phyloP scores from a whole-genome alignment of 75 land plant genomes.

The Sequoia sempervirens region DNA sequence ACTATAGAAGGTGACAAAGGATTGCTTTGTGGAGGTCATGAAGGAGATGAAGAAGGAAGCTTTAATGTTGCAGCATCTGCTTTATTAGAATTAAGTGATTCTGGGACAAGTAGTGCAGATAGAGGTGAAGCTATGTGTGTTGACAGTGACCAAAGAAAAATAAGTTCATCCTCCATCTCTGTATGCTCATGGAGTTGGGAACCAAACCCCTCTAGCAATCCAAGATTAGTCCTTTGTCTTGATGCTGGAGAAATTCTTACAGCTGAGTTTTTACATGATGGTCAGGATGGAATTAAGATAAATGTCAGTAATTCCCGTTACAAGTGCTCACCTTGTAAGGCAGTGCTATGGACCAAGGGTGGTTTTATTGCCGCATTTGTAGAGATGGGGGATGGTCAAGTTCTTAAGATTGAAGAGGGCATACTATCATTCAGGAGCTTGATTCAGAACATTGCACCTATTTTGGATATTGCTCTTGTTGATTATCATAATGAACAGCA shows the following conservation, averaged over 20 bases:
- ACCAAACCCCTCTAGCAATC: constrained; percentile 21
- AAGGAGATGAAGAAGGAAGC: constrained; percentile 70
- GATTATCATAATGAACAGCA: constrained; percentile 85
- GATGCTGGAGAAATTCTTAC: constrained; percentile 74
- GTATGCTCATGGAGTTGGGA: constrained; percentile 90
- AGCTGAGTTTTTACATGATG: constrained; percentile 40
- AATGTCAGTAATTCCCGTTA: constrained; percentile 56
- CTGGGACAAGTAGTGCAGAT: constrained; percentile 16
- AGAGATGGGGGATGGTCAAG: constrained; percentile 96
- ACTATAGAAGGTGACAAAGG: constrained; percentile 21
- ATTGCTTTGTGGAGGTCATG: constrained; percentile 21
- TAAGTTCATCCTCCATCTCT: constrained; percentile 14
- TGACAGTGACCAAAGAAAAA: constrained; percentile 28
- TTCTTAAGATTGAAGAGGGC: constrained; percentile 60
- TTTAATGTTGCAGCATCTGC: constrained; percentile 86
- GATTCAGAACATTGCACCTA: constrained; percentile 83
- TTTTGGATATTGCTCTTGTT: constrained; percentile 71
- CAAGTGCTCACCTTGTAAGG: constrained; percentile 58
- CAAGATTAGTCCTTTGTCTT: constrained; percentile 58
- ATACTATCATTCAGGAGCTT: constrained; percentile 38
- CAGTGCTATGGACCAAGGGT: constrained; percentile 70
- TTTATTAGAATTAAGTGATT: constrained; percentile 62
- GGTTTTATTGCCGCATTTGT: constrained; percentile 67
- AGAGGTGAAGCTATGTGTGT: constrained; percentile 62
- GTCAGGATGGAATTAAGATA: constrained; percentile 29